Conservation (phyloP, 805 yeast species). For the Candida oleophila region DNA sequence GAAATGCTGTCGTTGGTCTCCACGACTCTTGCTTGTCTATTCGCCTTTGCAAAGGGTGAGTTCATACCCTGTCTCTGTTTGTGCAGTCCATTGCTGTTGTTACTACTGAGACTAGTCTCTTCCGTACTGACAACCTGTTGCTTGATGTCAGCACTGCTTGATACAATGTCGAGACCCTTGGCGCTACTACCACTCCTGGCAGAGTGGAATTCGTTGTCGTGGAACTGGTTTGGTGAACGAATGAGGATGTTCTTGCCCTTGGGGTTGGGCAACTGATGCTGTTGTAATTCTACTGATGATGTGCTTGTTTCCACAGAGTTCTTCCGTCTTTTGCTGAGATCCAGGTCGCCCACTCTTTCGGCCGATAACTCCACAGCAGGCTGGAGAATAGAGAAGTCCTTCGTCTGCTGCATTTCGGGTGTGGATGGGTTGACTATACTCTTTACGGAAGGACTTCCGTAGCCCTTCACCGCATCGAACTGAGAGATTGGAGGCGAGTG, state of each 20-base stretch:
- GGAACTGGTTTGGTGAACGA: slow-evolving; percentile 38
- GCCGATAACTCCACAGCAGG: slow-evolving; percentile 16
- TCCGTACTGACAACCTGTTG: slow-evolving; percentile 10
- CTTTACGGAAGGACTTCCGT: not conserved
- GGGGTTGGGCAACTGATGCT: slow-evolving; percentile 4
- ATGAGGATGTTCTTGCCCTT: slow-evolving; percentile 33
- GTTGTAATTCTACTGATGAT: not conserved
- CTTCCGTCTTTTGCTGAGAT: not conserved
- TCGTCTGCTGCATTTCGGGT: not conserved
- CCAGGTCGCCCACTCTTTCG: not conserved
- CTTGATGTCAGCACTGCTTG: not conserved
- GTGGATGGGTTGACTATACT: not conserved
- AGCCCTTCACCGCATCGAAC: not conserved
- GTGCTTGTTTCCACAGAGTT: not conserved
- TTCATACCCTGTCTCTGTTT: slow-evolving; percentile 28
- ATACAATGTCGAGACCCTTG: slow-evolving; percentile 1
- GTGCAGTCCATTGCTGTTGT: slow-evolving; percentile 1
- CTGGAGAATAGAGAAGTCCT: slow-evolving; percentile 4
- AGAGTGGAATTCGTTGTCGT: slow-evolving; percentile 31
- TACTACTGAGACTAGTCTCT: too few relatives aligned
- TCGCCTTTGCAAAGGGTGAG: slow-evolving; percentile 42
- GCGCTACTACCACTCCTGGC: slow-evolving; percentile 5
- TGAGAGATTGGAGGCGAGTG: not conserved
- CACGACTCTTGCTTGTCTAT: slow-evolving; percentile 45
- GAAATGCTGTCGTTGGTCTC: slow-evolving; percentile 30